Base-by-base conservation (phyloP, 2,329 filamentous ascomycete genomes). In the Periglandula ipomoeae region DNA sequence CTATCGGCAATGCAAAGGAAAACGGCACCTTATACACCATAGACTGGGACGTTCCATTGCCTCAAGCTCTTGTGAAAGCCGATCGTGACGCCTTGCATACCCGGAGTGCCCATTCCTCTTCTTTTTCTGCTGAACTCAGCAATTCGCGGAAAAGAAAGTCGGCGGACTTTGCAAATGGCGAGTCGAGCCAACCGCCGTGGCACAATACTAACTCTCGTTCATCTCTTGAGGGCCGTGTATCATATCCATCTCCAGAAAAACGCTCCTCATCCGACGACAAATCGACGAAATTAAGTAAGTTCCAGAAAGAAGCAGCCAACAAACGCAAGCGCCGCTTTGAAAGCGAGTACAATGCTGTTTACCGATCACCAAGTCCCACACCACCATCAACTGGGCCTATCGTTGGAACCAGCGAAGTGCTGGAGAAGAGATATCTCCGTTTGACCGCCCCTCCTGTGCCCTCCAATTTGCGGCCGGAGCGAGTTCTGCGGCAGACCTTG, bases 391-490 rank as follows among this genome's bases (percentile, higher is more conserved):
- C 75, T 48, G 82, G 81, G 32, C 93, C 93, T 9, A 84, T 97
- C 30, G 79, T 96, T 52, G 93, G 93, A 56, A 88, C 86, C 41
- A 91, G 85, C 65, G 79, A 89, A 66, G 77, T 75, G 22, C 73
- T 97, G 58, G 91, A 97, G 69, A 98, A 98, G 75, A 84, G 81
- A 62, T 98, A 96, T 64, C 86, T 97, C 62, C 89, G 93, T 53
- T 77, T 98, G 64, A 98, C 91, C 17, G 83, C 90, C 27, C 84
- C 90, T 44, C 93, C 93, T 30, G 87, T 94, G 56, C 83, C 90
- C 48, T 85, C 90, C 61, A 84, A 85, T 58, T 93, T 98, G 45
- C 89, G 93, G 41, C 93, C 93, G 20, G 76, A 95, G 62, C 70
- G 70, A 44, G 74, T 98, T 20, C 71, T 98, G 54, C 82, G 85